Evolutionary conservation across 345 rosid species (phyloP).

Genomic region (Euphorbia peplus): DNA sequence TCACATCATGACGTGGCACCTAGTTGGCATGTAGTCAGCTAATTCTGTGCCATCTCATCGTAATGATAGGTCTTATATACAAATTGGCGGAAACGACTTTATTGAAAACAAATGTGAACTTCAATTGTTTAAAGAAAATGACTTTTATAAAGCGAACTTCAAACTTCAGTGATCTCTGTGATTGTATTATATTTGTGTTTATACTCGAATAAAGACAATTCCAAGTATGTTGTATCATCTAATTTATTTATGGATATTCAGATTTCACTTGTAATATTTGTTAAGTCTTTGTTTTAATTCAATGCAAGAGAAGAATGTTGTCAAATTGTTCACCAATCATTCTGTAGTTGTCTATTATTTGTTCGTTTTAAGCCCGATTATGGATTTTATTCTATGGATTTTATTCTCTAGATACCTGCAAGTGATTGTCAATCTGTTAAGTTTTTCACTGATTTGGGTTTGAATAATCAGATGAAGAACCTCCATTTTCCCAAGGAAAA

Average conservation of each 20-base stretch:
- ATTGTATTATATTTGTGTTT: conserved; percentile 27
- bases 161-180: conserved; percentile 10
- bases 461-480: conserved; percentile 42
- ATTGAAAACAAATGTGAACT: too few species aligned
- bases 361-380: background rate
- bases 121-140: too few species aligned
- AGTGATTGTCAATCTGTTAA: background rate
- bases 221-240: conserved; percentile 29
- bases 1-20: too few species aligned
- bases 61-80: too few species aligned
- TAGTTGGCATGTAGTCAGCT: too few species aligned
- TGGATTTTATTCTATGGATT: conserved; percentile 7
- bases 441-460: conserved; percentile 22
- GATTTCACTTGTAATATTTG: conserved; percentile 24
- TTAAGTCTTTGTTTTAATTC: conserved; percentile 7
- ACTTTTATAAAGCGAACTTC: too few species aligned
- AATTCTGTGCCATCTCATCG: too few species aligned
- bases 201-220: conserved; percentile 24
- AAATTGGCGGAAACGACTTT: too few species aligned
- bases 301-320: background rate
- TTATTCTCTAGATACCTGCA: background rate
- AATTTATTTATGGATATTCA: conserved; percentile 28
- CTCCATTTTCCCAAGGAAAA: conserved; percentile 29
- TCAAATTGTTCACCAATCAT: background rate
- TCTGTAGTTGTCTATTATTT: background rate